Evolutionary conservation across 306 rosid species (phyloP).

Genomic region (Cajanus cajan): DNA sequence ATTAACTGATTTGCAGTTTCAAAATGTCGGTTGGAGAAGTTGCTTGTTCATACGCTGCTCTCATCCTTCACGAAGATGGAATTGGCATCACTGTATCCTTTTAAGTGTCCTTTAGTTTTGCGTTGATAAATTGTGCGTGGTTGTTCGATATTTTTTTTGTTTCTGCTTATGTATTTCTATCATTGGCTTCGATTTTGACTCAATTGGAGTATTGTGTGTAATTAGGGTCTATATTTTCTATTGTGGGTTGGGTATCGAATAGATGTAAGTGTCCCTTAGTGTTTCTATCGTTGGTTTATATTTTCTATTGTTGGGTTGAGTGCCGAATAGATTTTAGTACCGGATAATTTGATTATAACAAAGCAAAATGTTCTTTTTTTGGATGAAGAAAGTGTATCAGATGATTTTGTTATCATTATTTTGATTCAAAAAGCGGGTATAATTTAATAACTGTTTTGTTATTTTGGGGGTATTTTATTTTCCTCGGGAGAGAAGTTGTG

Average conservation of each 20-base stretch:
- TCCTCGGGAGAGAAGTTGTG: background rate
- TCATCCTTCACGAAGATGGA: conserved; percentile 65
- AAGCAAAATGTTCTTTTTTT: background rate
- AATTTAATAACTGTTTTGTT: background rate
- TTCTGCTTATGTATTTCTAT: background rate
- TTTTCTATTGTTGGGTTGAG: background rate
- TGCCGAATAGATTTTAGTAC: background rate
- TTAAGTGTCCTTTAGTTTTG: background rate
- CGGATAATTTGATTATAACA: background rate
- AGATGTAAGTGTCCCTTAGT: no score
- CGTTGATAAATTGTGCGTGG: background rate
- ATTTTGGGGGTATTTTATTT: background rate
- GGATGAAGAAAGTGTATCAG: background rate
- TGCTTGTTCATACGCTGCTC: conserved; percentile 65
- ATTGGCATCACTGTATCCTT: conserved; percentile 66
- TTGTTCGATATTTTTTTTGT: background rate
- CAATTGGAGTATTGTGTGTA: background rate
- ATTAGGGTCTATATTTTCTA: background rate
- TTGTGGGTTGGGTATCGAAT: background rate
- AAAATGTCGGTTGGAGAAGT: conserved; percentile 55
- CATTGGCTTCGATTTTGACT: background rate
- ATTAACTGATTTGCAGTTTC: conserved; percentile 16
- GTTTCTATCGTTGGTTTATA: no score
- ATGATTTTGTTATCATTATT: no score
- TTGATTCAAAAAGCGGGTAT: background rate